phyloP scores from a whole-genome alignment of 306 rosid genomes.

The Lathyrus aphaca region DNA sequence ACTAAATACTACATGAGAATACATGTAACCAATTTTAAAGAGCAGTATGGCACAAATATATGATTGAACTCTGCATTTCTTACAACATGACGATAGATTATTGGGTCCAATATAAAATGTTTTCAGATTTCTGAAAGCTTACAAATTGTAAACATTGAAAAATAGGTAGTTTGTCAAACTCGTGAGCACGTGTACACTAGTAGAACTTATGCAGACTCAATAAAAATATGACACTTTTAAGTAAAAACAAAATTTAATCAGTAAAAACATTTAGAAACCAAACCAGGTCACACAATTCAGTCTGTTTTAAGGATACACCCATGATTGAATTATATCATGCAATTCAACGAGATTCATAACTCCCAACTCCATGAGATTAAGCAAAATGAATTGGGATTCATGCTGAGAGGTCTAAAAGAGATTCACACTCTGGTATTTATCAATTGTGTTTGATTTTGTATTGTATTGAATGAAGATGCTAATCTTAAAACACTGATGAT shows the following conservation, averaged over 20 bases:
- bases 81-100: neutral
- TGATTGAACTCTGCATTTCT: neutral
- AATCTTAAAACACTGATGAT: too few relatives aligned
- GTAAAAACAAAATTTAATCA: neutral
- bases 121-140: constrained; percentile 5
- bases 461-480: neutral
- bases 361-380: neutral
- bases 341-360: neutral
- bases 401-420: neutral
- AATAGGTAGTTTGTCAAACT: neutral
- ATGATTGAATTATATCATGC: neutral
- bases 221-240: neutral
- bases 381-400: constrained; percentile 1
- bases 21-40: neutral
- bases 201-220: neutral
- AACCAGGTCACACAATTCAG: neutral
- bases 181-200: neutral
- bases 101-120: neutral
- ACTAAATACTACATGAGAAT: neutral
- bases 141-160: neutral
- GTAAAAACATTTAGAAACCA: neutral
- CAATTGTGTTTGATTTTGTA: neutral
- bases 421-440: neutral
- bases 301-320: neutral
- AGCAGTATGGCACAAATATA: neutral